A percentile compares a stretch with the other conserved stretches of the same genome.
These are phyloP conservation scores for Cladosporium sp. DNA, from an alignment of 2,329 filamentous ascomycete genomes.

Conservation along the genomic window DNA sequence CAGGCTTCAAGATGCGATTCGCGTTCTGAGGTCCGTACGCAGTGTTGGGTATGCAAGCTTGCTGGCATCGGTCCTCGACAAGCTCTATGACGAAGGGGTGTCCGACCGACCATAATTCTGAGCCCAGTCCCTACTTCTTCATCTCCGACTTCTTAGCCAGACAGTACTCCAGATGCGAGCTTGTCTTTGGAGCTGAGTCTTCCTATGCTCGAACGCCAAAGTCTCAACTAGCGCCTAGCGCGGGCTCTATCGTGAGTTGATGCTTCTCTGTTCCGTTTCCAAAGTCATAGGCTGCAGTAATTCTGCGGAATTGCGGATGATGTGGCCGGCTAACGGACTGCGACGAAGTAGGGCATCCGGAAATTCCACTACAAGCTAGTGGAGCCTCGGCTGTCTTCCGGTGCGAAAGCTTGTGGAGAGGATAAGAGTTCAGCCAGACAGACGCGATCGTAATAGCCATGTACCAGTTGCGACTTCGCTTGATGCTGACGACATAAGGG, in stretches of 20 bases:
- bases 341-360: not conserved
- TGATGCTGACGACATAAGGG: not conserved
- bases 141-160: not conserved
- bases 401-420: not conserved
- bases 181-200: not conserved
- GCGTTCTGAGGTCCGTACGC: not conserved
- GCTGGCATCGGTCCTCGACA: not conserved
- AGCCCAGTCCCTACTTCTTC: not conserved
- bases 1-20: not conserved
- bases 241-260: not conserved
- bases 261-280: not conserved
- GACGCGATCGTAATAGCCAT: not conserved
- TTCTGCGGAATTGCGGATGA: not conserved
- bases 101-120: not conserved
- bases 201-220: not conserved
- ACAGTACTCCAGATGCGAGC: not conserved
- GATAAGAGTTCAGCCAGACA: not conserved
- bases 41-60: not conserved
- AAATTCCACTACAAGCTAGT: not conserved
- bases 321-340: not conserved
- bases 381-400: not conserved
- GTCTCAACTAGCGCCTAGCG: not conserved
- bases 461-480: not conserved
- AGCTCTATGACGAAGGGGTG: not conserved
- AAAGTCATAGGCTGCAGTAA: not conserved